Evolutionary conservation across 2,329 filamentous ascomycete genomes (phyloP).

Genomic region (Fusarium cicatricum): DNA sequence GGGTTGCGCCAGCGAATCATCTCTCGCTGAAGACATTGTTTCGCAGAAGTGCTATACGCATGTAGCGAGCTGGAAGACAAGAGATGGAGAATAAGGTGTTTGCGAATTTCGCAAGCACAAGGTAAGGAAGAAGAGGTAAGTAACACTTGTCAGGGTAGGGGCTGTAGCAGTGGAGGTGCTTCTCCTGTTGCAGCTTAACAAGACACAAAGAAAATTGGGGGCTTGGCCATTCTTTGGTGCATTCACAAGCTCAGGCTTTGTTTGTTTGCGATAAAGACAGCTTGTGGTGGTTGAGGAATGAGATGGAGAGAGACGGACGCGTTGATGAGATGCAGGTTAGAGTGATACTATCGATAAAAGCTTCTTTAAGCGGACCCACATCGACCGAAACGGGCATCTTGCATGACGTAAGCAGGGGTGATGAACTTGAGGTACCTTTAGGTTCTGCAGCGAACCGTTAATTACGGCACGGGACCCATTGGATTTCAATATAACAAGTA

Average conservation of each 20-base stretch:
- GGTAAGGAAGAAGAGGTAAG: not conserved
- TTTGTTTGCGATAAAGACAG: slow-evolving; percentile 1
- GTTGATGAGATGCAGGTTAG: not conserved
- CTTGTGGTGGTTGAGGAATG: not conserved
- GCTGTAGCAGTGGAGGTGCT: slow-evolving; percentile 10
- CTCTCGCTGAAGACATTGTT: slow-evolving; percentile 21
- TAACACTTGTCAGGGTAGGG: slow-evolving; percentile 38
- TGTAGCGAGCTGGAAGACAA: not conserved
- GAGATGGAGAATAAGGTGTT: slow-evolving; percentile 7
- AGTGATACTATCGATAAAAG: slow-evolving; percentile 15
- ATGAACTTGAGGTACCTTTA: not conserved
- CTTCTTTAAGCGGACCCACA: slow-evolving; percentile 1
- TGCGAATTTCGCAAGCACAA: slow-evolving; percentile 20
- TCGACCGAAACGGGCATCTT: not conserved
- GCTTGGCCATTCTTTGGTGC: not conserved
- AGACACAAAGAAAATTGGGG: slow-evolving; percentile 1
- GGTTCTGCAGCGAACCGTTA: not conserved
- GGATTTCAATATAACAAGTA: not conserved
- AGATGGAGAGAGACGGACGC: not conserved
- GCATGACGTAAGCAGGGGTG: slow-evolving; percentile 20
- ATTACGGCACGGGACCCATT: not conserved
- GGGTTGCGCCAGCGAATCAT: slow-evolving; percentile 6
- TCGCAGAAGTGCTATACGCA: slow-evolving; percentile 4
- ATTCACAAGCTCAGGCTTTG: not conserved
- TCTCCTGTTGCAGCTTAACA: slow-evolving; percentile 8